Evolutionary conservation across 2,329 filamentous ascomycete species (phyloP).

Genomic region (Claviceps lovelessii): DNA sequence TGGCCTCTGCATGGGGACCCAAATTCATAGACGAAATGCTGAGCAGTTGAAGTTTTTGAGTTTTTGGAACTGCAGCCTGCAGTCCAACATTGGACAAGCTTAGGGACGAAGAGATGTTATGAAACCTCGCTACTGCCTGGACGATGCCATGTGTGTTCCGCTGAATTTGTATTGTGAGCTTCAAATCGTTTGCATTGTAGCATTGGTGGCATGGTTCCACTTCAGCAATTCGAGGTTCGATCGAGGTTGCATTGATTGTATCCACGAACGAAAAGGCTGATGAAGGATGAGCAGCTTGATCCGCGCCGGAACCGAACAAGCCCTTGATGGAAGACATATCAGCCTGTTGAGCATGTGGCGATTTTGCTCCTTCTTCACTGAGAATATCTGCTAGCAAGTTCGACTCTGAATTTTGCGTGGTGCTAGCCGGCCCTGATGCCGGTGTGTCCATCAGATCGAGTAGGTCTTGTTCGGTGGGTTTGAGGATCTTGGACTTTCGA

Average conservation of each 20-base stretch:
- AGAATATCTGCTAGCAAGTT: conserved; percentile 88
- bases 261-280: conserved; percentile 31
- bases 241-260: conserved; percentile 34
- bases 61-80: conserved; percentile 92
- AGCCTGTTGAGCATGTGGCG: conserved; percentile 36
- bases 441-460: conserved; percentile 83
- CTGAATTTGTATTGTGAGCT: conserved; percentile 70
- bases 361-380: conserved; percentile 45
- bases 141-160: conserved; percentile 65
- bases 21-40: conserved; percentile 74
- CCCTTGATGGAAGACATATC: conserved; percentile 74
- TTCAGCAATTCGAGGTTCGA: conserved; percentile 27
- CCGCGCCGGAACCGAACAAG: conserved; percentile 48
- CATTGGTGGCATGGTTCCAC: conserved; percentile 48
- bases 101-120: conserved; percentile 54
- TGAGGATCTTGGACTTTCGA: conserved; percentile 61
- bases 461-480: conserved; percentile 81
- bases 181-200: conserved; percentile 76
- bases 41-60: conserved; percentile 83
- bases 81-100: conserved; percentile 62
- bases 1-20: conserved; percentile 64
- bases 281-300: conserved; percentile 19
- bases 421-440: conserved; percentile 33
- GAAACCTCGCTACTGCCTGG: conserved; percentile 73
- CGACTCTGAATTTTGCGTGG: conserved; percentile 53